Percentiles rank a stretch among this genome's conserved stretches.
These are phyloP conservation scores for Kalaharituber pfeilii DNA, from an alignment of 2,329 filamentous ascomycete species.

Conservation along the genomic window DNA sequence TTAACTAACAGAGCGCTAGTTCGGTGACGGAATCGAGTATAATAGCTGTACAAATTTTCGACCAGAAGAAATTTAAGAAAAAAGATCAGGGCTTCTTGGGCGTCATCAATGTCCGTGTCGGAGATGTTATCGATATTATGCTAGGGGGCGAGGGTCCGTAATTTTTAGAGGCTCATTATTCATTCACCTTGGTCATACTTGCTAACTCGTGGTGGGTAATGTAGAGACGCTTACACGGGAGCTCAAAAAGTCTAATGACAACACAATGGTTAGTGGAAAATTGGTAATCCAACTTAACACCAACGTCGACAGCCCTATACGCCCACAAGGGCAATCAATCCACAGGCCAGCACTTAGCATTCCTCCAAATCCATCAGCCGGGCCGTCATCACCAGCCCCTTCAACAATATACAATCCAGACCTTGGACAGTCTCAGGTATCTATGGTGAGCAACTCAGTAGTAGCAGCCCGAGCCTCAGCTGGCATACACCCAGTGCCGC, in stretches of 20 bases:
- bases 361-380: conserved; percentile 23
- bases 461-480: conserved; percentile 28
- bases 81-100: conserved; percentile 98
- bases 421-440: conserved; percentile 16
- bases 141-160: conserved; percentile 74
- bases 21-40: conserved; percentile 88
- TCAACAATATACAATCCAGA: conserved; percentile 14
- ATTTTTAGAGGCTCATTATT: conserved; percentile 6
- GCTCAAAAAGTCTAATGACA: conserved; percentile 94
- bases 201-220: conserved; percentile 4
- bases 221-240: conserved; percentile 92
- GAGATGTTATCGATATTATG: conserved; percentile 80
- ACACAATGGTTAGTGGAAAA: conserved; percentile 93
- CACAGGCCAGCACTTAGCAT: conserved; percentile 21
- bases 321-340: conserved; percentile 31
- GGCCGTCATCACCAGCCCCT: conserved; percentile 27
- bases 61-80: conserved; percentile 99
- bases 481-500: conserved; percentile 3
- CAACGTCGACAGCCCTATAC: conserved; percentile 57
- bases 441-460: conserved; percentile 21
- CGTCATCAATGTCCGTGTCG: conserved; percentile 91
- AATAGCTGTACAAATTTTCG: conserved; percentile 92
- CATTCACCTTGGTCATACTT: conserved; percentile 1
- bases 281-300: conserved; percentile 93
- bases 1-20: conserved; percentile 33